Evolutionary conservation across 2,329 filamentous ascomycete genomes (phyloP), one percentile per base, ranked within the genome.

Genomic region (Ilyonectria destructans): DNA sequence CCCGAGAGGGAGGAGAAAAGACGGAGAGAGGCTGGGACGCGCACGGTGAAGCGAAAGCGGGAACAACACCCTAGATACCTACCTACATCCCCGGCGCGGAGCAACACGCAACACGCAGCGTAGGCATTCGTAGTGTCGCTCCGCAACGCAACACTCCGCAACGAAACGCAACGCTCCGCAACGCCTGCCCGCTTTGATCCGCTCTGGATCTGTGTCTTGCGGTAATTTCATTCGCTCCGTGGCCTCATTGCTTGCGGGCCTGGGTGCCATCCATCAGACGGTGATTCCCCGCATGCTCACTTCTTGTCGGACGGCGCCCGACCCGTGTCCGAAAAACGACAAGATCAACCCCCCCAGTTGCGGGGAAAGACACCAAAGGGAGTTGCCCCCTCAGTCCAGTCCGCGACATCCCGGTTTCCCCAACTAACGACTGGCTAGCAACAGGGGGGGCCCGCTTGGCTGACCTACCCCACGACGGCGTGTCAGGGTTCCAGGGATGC

Each of bases 401-500:
- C 58, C 45, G 51, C 58, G 17, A 57, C 56, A 69, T 56, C 59
- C 69, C 31, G 45, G 69, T 52, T 75, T 69, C 73, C 70, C 73
- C 71, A 75, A 74, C 70, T 73, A 43, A 19, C 17, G 1, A 26
- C 26, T 7, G 6, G 40, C 40, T 40, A n/a, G 40, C 40, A n/a
- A 52, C 46, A 45, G 49, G 26, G 29, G 15, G 35, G 49, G 23
- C 48, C 56, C 17, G 51, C 23, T 40, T 26, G 6, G 29, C 23
- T 26, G n/a, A 23, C 49, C 12, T 54, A 62, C 73, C 61, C 73
- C 73, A 73, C 71, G 68, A 69, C 68, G 33, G 58, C 51, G 51
- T 72, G 49, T 48, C 49, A 68, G 55, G 55, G 43, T 62, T 52
- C 40, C 55, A 57, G 59, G 59, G 40, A 64, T 67, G 37, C 46